Evolutionary conservation across 345 rosid genomes (phyloP), one percentile per base, ranked within the genome.

Genomic region (Moricandia moricandioides): DNA sequence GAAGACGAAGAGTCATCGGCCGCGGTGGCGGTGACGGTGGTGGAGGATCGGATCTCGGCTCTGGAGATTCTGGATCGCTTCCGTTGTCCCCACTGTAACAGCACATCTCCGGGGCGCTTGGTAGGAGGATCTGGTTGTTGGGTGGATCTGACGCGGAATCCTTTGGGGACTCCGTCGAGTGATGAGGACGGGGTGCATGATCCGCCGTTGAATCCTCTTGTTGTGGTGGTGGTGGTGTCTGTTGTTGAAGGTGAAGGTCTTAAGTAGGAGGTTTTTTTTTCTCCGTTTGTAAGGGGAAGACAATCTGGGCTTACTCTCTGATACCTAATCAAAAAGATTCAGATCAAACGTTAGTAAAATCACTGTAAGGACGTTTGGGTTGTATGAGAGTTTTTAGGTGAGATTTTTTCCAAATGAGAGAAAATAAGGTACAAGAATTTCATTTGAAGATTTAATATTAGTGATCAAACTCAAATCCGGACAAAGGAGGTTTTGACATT

Each of bases 51-150:
- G 85, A 80, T 84, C 83, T 84, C 89, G 5, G 83, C 65, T 67
- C 92, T 85, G 0, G 88, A 82, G 11, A 75, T 79, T 71, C 90
- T 85, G 1, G 92, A 80, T 73, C 92, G 83, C 60, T 88, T 88
- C 67, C 87, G 82, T 33, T 88, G 92, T 2, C 92, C 87, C 92
- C 90, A 88, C 76, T 85, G 88, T 55, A 88, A 65, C n/a, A 88
- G 51, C 69, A 85, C 79, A 74, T 86, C 90, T 6, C 87, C 88
- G 29, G 75, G 70, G 74, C 74, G 75, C 14, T 78, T 77, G 62
- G 77, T 83, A 59, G 75, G 76, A 62, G 75, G 76, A 62, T 58
- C 69, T 27, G 35, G 51, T 47, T 17, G 67, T 35, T 17, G 76
- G 52, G 66, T 58, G 71, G 79, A 79, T 75, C 76, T 74, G 76